Percentiles rank a stretch among this genome's conserved stretches.
These are phyloP conservation scores for Colletotrichum truncatum DNA, from an alignment of 2,329 filamentous ascomycete species.

Conservation along the genomic window DNA sequence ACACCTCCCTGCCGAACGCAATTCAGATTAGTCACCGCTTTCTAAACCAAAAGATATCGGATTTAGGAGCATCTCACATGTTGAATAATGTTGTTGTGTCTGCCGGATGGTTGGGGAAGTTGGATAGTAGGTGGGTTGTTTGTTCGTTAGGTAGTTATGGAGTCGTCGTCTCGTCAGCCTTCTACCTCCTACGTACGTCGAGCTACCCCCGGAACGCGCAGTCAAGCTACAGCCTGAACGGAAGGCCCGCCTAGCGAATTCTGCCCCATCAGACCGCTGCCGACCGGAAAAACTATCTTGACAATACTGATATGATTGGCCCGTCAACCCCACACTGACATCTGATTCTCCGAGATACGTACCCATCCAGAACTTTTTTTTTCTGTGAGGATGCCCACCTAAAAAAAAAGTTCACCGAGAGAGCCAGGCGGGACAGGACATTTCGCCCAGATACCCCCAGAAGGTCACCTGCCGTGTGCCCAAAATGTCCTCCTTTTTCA, in stretches of 20 bases:
- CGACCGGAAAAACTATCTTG: constrained; percentile 20
- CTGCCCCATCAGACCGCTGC: constrained; percentile 45
- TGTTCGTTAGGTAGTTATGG: constrained; percentile 10
- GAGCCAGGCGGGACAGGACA: constrained; percentile 38
- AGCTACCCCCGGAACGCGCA: constrained; percentile 43
- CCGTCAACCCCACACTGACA: constrained; percentile 14
- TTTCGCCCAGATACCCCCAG: constrained; percentile 28
- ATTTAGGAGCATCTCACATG: constrained; percentile 37
- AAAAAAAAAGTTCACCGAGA: constrained; percentile 32
- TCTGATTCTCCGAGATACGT: constrained; percentile 27
- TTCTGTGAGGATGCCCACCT: constrained; percentile 35
- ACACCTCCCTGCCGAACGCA: constrained; percentile 79
- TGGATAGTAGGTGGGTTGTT: constrained; percentile 13
- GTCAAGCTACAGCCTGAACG: constrained; percentile 53
- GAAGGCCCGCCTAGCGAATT: constrained; percentile 30
- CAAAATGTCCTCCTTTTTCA: constrained; percentile 96
- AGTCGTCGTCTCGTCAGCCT: constrained; percentile 27
- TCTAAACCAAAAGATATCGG: not conserved
- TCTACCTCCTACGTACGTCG: constrained; percentile 16
- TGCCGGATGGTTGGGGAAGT: not conserved
- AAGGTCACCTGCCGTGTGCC: constrained; percentile 33
- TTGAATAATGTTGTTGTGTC: constrained; percentile 32
- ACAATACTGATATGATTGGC: not conserved
- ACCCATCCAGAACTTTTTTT: constrained; percentile 49
- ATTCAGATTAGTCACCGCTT: constrained; percentile 29